These are phyloP conservation scores for Thielaviopsis populi DNA, from an alignment of 2,329 filamentous ascomycete species.

Conservation along the genomic window DNA sequence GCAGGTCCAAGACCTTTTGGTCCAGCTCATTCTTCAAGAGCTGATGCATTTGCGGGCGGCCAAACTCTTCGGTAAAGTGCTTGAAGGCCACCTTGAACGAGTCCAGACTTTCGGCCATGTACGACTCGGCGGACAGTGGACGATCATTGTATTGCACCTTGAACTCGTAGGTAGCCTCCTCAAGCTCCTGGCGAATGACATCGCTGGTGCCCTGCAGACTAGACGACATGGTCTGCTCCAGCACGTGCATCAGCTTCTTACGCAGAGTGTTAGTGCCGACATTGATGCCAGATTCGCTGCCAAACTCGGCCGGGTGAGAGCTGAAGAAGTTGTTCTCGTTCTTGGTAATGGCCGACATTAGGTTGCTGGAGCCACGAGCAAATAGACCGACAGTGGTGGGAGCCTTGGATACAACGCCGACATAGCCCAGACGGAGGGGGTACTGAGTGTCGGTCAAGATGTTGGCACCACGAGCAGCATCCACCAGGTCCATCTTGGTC, in stretches of 20 bases:
- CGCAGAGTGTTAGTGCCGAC: constrained; percentile 77
- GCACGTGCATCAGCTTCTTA: constrained; percentile 91
- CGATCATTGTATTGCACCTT: constrained; percentile 99
- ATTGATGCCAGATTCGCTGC: constrained; percentile 52
- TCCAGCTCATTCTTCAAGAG: constrained; percentile 86
- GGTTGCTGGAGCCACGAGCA: constrained; percentile 64
- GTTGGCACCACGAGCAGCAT: constrained; percentile 58
- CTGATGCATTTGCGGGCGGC: constrained; percentile 73
- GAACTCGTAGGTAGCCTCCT: constrained; percentile 95
- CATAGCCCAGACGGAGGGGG: constrained; percentile 84
- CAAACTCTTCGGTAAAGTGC: constrained; percentile 78
- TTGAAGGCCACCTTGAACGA: constrained; percentile 98
- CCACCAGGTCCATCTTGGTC: constrained; percentile 97
- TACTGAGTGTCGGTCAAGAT: constrained; percentile 86
- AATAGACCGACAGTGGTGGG: constrained; percentile 61
- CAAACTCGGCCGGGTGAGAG: constrained; percentile 67
- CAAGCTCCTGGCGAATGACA: constrained; percentile 84
- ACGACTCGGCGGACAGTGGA: constrained; percentile 86
- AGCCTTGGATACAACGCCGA: constrained; percentile 80
- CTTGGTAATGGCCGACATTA: constrained; percentile 66
- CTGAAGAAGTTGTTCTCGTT: constrained; percentile 84
- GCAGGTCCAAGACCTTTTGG: constrained; percentile 81
- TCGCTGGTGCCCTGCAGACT: constrained; percentile 81
- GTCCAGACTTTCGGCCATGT: constrained; percentile 87
- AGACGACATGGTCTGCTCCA: constrained; percentile 93